phyloP scores from a whole-genome alignment of 306 rosid genomes.

The Citrullus mucosospermus region DNA sequence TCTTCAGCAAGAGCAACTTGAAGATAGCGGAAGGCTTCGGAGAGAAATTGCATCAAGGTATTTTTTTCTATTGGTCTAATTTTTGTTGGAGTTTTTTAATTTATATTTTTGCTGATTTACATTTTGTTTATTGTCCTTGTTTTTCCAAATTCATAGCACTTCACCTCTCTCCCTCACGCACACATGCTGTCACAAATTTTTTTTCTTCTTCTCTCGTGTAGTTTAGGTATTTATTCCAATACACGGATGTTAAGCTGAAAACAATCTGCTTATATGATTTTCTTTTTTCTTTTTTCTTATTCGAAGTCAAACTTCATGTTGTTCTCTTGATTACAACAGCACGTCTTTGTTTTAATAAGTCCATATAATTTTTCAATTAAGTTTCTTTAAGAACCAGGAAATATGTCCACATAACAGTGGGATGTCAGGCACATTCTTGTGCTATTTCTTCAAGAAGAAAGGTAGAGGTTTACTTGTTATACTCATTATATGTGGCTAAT shows the following conservation, averaged over 20 bases:
- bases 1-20: slow-evolving; percentile 64
- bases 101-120: neutral
- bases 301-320: neutral
- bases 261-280: neutral
- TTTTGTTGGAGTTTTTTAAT: neutral
- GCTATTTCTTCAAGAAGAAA: neutral
- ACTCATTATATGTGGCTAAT: neutral
- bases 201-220: neutral
- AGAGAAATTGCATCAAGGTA: slow-evolving; percentile 67
- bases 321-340: neutral
- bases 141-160: neutral
- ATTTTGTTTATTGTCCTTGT: neutral
- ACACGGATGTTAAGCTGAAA: neutral
- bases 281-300: neutral
- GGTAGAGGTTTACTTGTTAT: neutral
- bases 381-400: neutral
- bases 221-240: neutral
- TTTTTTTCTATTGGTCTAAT: neutral
- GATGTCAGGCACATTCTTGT: neutral
- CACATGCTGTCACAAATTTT: neutral
- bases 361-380: neutral
- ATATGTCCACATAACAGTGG: neutral
- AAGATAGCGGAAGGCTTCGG: slow-evolving; percentile 74
- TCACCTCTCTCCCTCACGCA: neutral
- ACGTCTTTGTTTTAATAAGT: neutral